These are phyloP conservation scores for Spirogloea muscicola DNA, from an alignment of 139 green algal species.

Conservation along the genomic window DNA sequence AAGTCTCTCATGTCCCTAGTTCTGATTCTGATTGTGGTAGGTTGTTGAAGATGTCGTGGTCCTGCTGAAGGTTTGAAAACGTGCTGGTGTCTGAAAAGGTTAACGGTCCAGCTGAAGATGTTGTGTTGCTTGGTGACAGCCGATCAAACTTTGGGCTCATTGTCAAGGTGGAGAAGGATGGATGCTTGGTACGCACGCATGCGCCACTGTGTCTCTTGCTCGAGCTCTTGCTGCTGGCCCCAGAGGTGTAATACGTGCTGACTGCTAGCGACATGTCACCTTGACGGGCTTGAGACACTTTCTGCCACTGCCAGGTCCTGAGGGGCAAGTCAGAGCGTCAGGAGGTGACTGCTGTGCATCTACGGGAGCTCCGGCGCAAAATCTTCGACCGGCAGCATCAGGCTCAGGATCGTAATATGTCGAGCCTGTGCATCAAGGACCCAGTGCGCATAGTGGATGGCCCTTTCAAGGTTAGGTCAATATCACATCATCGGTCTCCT, in stretches of 20 bases:
- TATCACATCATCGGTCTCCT: too few relatives aligned
- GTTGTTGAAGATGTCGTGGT: too few relatives aligned
- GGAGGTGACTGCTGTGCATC: constrained; percentile 67
- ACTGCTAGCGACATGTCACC: too few relatives aligned
- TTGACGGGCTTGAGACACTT: too few relatives aligned
- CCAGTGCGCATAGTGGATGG: constrained; percentile 62
- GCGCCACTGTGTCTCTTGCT: too few relatives aligned
- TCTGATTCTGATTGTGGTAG: too few relatives aligned
- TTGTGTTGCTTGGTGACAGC: constrained; percentile 11
- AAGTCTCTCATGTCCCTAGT: too few relatives aligned
- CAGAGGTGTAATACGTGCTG: too few relatives aligned
- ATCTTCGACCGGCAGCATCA: constrained; percentile 55
- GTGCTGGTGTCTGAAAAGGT: too few relatives aligned
- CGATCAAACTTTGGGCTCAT: constrained; percentile 60
- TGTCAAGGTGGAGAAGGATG: constrained; percentile 70
- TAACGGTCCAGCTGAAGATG: too few relatives aligned
- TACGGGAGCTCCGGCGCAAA: constrained; percentile 81
- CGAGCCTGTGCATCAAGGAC: constrained; percentile 40
- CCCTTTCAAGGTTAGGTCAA: constrained; percentile 9
- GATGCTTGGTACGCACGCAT: constrained; percentile 48
- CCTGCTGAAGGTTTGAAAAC: too few relatives aligned
- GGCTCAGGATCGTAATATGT: constrained; percentile 54
- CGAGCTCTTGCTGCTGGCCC: too few relatives aligned
- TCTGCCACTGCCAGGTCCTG: constrained; percentile 16
- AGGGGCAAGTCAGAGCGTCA: constrained; percentile 60